phyloP scores from a whole-genome alignment of 1,139 yeast genomes.

The Yamadazyma songkhlaensis region DNA sequence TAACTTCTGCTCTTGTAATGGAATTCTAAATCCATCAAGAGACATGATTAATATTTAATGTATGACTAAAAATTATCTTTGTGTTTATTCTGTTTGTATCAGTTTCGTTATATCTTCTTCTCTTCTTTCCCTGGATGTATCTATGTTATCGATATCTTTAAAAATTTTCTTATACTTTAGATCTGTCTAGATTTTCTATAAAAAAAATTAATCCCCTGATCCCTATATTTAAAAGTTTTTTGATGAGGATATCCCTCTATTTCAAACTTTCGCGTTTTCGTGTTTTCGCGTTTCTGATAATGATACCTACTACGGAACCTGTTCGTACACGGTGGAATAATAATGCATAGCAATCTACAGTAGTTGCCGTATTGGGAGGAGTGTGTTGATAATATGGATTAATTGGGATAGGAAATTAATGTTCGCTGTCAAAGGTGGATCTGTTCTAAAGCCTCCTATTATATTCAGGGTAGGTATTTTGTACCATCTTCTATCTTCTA shows the following conservation, averaged over 20 bases:
- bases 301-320: no score
- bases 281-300: constrained; percentile 4
- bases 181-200: background rate
- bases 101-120: background rate
- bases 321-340: no score
- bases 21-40: constrained; percentile 16
- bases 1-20: constrained; percentile 15
- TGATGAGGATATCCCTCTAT: constrained; percentile 2
- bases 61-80: background rate
- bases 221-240: constrained; percentile 5
- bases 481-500: no score
- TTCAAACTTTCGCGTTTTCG: constrained; percentile 9
- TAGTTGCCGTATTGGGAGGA: no score
- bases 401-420: no score
- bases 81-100: background rate
- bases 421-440: no score
- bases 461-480: no score
- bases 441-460: no score
- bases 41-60: constrained; percentile 5
- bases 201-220: constrained; percentile 4
- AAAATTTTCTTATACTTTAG: background rate
- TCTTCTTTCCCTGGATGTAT: no score
- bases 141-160: background rate
- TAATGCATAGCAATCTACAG: no score
- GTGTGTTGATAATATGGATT: no score